Evolutionary conservation across 257 asterid genomes (phyloP).

Genomic region (Fraxinus cuspidata): DNA sequence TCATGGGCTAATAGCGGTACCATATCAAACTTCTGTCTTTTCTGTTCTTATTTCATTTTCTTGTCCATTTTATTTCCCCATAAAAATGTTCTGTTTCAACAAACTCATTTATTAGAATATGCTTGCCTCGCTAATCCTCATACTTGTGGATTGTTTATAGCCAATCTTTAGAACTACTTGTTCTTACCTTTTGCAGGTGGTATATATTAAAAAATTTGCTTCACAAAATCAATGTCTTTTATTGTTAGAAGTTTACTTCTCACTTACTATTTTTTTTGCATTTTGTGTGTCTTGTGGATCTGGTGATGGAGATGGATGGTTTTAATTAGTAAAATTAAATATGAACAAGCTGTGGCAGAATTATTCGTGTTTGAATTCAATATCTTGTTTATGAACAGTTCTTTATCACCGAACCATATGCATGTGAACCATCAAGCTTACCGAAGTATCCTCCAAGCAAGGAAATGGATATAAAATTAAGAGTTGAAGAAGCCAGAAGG

Average conservation of each 20-base stretch:
- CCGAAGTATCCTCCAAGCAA: slow-evolving; percentile 96
- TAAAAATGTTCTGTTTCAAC: background rate
- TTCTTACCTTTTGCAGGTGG: background rate
- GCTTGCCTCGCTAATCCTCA: background rate
- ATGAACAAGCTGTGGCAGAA: background rate
- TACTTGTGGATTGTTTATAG: background rate
- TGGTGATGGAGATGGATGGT: background rate
- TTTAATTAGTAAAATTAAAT: background rate
- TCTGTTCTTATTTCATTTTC: background rate
- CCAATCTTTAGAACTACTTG: background rate
- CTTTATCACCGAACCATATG: slow-evolving; percentile 70
- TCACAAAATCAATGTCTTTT: background rate
- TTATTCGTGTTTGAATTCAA: slow-evolving; percentile 3
- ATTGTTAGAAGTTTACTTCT: background rate
- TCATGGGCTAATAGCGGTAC: background rate
- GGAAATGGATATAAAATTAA: slow-evolving; percentile 86
- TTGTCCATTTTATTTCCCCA: background rate
- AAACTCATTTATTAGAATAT: background rate
- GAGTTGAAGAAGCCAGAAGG: slow-evolving; percentile 88
- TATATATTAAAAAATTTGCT: background rate
- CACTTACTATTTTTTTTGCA: background rate
- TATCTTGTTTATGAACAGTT: slow-evolving; percentile 46
- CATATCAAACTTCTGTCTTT: background rate
- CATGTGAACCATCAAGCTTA: slow-evolving; percentile 82
- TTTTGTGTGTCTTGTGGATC: background rate